A percentile compares a stretch with the other conserved stretches of the same genome.
Conservation (phyloP, 352 stramenopile species). For the Globisporangium ultimum region DNA sequence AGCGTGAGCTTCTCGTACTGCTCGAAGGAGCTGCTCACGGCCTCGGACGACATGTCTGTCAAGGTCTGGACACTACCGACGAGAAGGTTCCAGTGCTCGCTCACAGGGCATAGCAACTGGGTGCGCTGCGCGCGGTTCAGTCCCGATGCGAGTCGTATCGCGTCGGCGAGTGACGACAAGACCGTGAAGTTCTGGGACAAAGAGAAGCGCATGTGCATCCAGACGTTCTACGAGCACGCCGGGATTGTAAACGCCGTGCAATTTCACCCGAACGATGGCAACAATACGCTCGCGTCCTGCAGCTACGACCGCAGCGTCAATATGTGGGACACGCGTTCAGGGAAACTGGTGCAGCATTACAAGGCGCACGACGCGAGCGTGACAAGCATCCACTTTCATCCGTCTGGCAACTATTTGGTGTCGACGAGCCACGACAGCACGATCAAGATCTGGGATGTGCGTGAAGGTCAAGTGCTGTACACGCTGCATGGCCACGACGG, state of each 20-base stretch:
- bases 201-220: slow-evolving; percentile 57
- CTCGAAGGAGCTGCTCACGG: slow-evolving; percentile 77
- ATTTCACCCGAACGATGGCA: slow-evolving; percentile 82
- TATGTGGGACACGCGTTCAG: slow-evolving; percentile 84
- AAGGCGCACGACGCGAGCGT: slow-evolving; percentile 80
- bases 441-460: slow-evolving; percentile 92
- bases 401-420: slow-evolving; percentile 88
- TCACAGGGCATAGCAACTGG: slow-evolving; percentile 92
- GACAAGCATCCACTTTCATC: slow-evolving; percentile 87
- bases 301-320: slow-evolving; percentile 75
- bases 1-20: slow-evolving; percentile 86
- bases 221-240: slow-evolving; percentile 88
- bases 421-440: slow-evolving; percentile 87
- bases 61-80: slow-evolving; percentile 88
- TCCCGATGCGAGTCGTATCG: slow-evolving; percentile 58
- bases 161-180: slow-evolving; percentile 90
- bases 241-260: slow-evolving; percentile 76
- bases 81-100: slow-evolving; percentile 82
- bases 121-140: slow-evolving; percentile 86
- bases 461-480: slow-evolving; percentile 91
- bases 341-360: slow-evolving; percentile 90
- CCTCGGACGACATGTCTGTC: slow-evolving; percentile 91
- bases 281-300: slow-evolving; percentile 43
- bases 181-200: slow-evolving; percentile 92
- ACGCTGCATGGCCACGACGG: slow-evolving; percentile 89